phyloP scores from a whole-genome alignment of 106 monocot genomes.

The Agapanthus africanus region DNA sequence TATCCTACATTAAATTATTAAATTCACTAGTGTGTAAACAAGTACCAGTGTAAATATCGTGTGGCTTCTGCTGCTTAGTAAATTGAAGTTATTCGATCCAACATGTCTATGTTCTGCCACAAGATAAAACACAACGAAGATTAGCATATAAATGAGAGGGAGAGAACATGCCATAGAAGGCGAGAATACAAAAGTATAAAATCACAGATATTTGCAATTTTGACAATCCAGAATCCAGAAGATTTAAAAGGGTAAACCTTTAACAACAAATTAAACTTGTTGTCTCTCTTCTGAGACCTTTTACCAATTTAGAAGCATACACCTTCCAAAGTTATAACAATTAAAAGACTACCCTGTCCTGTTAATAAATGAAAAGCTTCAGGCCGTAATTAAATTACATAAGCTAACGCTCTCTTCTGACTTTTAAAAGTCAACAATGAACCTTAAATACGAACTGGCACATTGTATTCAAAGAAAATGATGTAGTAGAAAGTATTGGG shows the following conservation, averaged over 20 bases:
- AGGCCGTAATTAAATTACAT: too few relatives aligned
- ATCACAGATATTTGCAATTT: not conserved
- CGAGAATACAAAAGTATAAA: not conserved
- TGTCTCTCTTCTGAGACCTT: not conserved
- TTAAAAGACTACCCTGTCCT: not conserved
- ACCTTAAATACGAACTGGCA: too few relatives aligned
- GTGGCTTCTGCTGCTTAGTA: conserved; percentile 97
- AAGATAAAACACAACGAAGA: conserved; percentile 9
- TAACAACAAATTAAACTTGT: not conserved
- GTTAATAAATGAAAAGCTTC: too few relatives aligned
- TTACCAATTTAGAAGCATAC: conserved; percentile 1
- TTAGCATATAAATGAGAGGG: too few relatives aligned
- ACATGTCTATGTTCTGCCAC: conserved; percentile 91
- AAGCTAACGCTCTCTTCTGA: not conserved
- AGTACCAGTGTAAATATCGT: conserved; percentile 96
- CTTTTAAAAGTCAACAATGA: not conserved
- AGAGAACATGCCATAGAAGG: too few relatives aligned
- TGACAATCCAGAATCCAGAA: not conserved
- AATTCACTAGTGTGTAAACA: not conserved
- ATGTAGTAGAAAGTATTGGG: too few relatives aligned
- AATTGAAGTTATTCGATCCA: conserved; percentile 92
- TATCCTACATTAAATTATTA: not conserved
- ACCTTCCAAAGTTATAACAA: not conserved
- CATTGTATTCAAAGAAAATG: too few relatives aligned
- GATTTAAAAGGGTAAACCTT: not conserved